Evolutionary conservation across 352 stramenopile species (phyloP), one percentile per base, ranked within the genome.

Genomic region (Phytophthora macrochlamydospora): DNA sequence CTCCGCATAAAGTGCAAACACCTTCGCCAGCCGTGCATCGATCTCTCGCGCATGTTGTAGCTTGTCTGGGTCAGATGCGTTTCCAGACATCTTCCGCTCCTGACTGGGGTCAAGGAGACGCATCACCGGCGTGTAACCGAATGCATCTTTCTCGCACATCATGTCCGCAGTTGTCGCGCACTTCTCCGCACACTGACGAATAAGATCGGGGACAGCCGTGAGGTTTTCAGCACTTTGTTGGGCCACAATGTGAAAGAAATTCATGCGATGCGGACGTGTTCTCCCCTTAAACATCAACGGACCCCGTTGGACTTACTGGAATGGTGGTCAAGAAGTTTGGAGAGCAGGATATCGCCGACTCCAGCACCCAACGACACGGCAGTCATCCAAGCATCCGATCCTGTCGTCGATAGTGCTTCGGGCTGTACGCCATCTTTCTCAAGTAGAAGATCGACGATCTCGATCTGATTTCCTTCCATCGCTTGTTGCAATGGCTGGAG

Each of bases 231-330:
- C 83, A 1, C 45, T 46, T 9, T 73, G 66, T 31, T 73, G 64
- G 14, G 66, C 66, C 50, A 92, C 59, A 6, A 82, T 70, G 42
- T 94, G 85, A 48, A 94, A 91, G 46, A 91, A 81, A 33, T 91
- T 92, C 37, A 84, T 67, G 12, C 49, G 54, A 2, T 58, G 13
- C 14, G 61, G 13, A 12, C 51, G 60, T 50, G 63, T 64, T 67
- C 73, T 32, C 28, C 50, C 45, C 18, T 46, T 51, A 9, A 90
- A 55, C 8, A 74, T 62, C 18, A 91, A 40, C 14, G 67, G 65
- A 18, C 74, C 76, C 51, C 69, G 54, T 65, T 71, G 4, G 71
- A 45, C 14, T 59, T 67, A 56, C 76, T 79, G 2, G 33, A 12
- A 40, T 89, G 76, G 37, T 83, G 59, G 31, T 83, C 69, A 18